Percentiles rank a stretch among this genome's conserved stretches.
Evolutionary conservation across 768 basidiomycete species (phyloP).

Genomic region (Mycena galericulata): DNA sequence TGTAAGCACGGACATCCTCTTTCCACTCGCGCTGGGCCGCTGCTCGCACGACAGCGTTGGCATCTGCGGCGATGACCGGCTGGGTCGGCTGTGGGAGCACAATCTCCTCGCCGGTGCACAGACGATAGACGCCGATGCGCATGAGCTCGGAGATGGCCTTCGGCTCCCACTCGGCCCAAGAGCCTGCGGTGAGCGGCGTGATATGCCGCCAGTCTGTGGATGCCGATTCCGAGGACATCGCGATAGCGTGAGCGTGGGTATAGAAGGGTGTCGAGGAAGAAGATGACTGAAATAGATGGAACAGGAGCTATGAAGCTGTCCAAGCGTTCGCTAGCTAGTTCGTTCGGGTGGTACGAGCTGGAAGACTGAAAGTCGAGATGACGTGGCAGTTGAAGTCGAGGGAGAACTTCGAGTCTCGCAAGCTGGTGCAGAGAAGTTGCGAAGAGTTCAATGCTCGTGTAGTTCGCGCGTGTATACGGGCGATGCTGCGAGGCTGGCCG

Average conservation of each 20-base stretch:
- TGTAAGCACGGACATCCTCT: slow-evolving; percentile 8
- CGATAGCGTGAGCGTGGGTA: background rate
- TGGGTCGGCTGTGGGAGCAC: background rate
- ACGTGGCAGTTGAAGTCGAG: slow-evolving; percentile 24
- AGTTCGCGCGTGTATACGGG: slow-evolving; percentile 19
- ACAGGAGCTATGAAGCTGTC: background rate
- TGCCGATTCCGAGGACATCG: slow-evolving; percentile 3
- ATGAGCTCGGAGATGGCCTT: slow-evolving; percentile 16
- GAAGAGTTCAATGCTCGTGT: slow-evolving; percentile 7
- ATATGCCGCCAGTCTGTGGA: slow-evolving; percentile 4
- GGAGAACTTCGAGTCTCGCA: slow-evolving; percentile 6
- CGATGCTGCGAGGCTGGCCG: slow-evolving; percentile 10
- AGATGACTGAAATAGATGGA: background rate
- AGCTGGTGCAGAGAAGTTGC: background rate
- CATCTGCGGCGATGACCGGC: background rate
- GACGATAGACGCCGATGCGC: slow-evolving; percentile 7
- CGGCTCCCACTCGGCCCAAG: slow-evolving; percentile 4
- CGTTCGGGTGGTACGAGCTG: slow-evolving; percentile 7
- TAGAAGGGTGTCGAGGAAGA: background rate
- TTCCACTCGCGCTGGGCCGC: slow-evolving; percentile 1
- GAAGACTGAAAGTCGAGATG: slow-evolving; percentile 6
- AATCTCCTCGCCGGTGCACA: slow-evolving; percentile 15
- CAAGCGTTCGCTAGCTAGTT: slow-evolving; percentile 13
- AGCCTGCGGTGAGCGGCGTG: slow-evolving; percentile 4
- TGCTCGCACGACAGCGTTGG: background rate